phyloP scores from a whole-genome alignment of 1,284 basidiomycete genomes.

The Schizopora paradoxa region DNA sequence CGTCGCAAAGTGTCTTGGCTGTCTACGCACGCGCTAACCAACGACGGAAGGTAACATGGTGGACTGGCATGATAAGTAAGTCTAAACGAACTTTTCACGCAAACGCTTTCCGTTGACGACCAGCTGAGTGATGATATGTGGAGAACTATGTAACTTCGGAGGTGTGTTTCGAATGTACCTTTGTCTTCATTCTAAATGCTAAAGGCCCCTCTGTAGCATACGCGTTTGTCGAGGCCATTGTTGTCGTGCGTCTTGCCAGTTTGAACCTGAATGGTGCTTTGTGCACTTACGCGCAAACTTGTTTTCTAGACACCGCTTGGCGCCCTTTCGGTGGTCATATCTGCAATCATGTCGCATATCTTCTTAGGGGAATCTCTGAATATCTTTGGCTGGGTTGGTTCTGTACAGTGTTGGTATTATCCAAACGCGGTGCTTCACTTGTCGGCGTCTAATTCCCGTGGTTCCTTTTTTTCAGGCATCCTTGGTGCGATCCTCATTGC shows the following conservation, averaged over 20 bases:
- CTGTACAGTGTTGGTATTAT: slow-evolving; percentile 83
- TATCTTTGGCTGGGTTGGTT: slow-evolving; percentile 92
- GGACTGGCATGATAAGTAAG: slow-evolving; percentile 77
- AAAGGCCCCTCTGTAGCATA: slow-evolving; percentile 51
- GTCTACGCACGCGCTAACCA: not conserved
- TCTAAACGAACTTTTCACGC: slow-evolving; percentile 16
- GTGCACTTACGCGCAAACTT: slow-evolving; percentile 3
- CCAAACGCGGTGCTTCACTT: slow-evolving; percentile 22
- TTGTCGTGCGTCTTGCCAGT: slow-evolving; percentile 56
- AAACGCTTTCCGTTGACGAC: not conserved
- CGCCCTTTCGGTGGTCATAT: slow-evolving; percentile 93
- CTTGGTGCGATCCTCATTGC: slow-evolving; percentile 85
- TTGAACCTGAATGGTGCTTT: slow-evolving; percentile 9
- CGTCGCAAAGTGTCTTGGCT: slow-evolving; percentile 27
- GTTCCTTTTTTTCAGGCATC: no score
- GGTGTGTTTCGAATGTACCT: slow-evolving; percentile 45
- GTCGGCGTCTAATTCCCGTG: not conserved
- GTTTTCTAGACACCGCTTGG: slow-evolving; percentile 81
- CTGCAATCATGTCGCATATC: slow-evolving; percentile 88
- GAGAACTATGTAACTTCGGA: slow-evolving; percentile 80
- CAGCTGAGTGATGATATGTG: slow-evolving; percentile 68
- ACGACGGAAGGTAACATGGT: slow-evolving; percentile 66
- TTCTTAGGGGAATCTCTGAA: slow-evolving; percentile 91
- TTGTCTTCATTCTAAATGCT: slow-evolving; percentile 27
- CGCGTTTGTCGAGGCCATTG: slow-evolving; percentile 84